Evolutionary conservation across 1,284 basidiomycete genomes (phyloP), one percentile per base, ranked within the genome.

Genomic region (Fomitopsis palustris): DNA sequence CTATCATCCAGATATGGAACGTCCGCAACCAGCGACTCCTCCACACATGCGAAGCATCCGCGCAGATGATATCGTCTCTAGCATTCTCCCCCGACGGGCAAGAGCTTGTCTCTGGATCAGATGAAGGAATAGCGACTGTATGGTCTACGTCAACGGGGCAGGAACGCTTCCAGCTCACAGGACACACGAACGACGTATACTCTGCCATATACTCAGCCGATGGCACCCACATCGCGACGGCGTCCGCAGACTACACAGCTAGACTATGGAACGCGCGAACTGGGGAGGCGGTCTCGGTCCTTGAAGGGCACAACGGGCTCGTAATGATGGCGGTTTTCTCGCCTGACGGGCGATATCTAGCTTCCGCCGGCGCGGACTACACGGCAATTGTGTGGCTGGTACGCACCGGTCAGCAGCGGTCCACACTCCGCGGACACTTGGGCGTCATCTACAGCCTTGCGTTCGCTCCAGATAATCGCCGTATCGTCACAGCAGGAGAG

Each of bases 401-500:
- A 4, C 51, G 54, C 3, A 65, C 19, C 19, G 58, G 51, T n/a
- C 6, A n/a, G 19, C 41, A 55, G 16, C 10, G 56, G 0, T 52
- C 60, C 3, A 38, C 52, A 39, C 64, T 70, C 33, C 37, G 54
- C 8, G 69, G 59, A 21, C 70, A 72, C 61, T 60, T 35, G 0
- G 71, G 68, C 2, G 62, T 67, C 0, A 67, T 78, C 4, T 74
- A 69, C 53, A 65, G 65, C 7, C 64, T 78, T n/a, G 66, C 59
- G 23, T 77, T 77, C 59, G 72, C 74, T 3, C 69, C 69, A 17
- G 74, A 78, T 53, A 70, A 69, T 16, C 57, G 43, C n/a, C 71
- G 59, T n/a, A 60, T 78, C 56, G 62, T 75, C 31, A 77, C 76
- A 12, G 71, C 68, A 19, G 74, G 75, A 6, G 68, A 70, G 43